Conservation (phyloP, 2,329 filamentous ascomycete genomes). For the Ceratocystis alfenasii region DNA sequence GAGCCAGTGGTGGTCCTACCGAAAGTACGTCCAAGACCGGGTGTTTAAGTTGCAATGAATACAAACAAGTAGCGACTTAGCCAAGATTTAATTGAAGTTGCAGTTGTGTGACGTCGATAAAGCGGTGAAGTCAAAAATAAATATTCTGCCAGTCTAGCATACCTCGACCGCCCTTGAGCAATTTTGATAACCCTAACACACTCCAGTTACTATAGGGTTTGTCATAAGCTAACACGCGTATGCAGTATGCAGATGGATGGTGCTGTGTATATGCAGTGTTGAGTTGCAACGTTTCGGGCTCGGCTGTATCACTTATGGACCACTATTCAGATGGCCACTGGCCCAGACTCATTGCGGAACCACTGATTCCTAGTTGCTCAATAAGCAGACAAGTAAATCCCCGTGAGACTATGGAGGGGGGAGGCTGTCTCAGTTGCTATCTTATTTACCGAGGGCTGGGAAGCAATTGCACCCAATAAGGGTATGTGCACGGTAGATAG, state of each 20-base stretch:
- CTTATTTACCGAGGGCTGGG: background rate
- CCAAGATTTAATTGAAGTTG: background rate
- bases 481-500: background rate
- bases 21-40: no score
- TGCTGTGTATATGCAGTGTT: no score
- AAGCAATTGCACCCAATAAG: background rate
- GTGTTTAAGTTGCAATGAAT: no score
- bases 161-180: background rate
- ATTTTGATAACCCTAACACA: background rate
- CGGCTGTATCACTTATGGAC: no score
- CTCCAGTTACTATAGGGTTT: background rate
- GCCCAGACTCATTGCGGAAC: no score
- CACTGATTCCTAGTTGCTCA: no score
- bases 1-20: no score
- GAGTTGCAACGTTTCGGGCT: no score
- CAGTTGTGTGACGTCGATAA: background rate
- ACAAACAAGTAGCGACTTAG: background rate
- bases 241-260: no score
- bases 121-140: background rate
- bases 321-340: no score
- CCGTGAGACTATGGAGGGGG: background rate
- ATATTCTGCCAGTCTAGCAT: background rate
- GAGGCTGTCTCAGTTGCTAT: background rate
- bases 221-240: background rate
- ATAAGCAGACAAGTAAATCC: background rate